These are phyloP conservation scores for Adansonia grandidieri DNA, from an alignment of 441 rosid genomes.

Conservation along the genomic window DNA sequence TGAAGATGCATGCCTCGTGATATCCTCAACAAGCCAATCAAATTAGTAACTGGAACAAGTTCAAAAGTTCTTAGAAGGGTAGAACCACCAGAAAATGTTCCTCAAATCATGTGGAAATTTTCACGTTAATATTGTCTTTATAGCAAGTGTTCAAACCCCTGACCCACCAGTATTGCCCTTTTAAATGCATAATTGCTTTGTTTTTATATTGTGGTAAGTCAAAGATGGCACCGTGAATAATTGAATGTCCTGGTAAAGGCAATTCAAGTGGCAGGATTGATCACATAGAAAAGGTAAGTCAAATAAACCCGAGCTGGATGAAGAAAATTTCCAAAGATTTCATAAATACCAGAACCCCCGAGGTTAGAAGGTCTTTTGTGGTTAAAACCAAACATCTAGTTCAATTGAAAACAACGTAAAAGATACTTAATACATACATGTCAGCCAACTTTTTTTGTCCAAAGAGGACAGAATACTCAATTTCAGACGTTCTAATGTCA, in stretches of 20 bases:
- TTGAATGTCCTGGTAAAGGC: neutral
- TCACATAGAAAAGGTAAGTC: neutral
- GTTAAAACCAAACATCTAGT: conserved; percentile 8
- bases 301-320: neutral
- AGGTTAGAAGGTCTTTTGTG: neutral
- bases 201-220: neutral
- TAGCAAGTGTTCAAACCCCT: neutral
- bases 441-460: neutral
- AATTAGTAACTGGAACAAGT: neutral
- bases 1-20: neutral
- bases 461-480: neutral
- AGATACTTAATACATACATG: neutral
- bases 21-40: neutral
- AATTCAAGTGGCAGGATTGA: neutral
- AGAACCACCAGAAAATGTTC: neutral
- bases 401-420: neutral
- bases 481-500: neutral
- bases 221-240: neutral
- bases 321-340: neutral
- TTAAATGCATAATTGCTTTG: neutral
- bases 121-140: neutral
- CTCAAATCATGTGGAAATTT: neutral
- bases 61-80: neutral
- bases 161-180: neutral
- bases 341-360: neutral